Evolutionary conservation across 1,139 yeast genomes (phyloP), one percentile per base, ranked within the genome.

Genomic region (Suhomyces taliae): DNA sequence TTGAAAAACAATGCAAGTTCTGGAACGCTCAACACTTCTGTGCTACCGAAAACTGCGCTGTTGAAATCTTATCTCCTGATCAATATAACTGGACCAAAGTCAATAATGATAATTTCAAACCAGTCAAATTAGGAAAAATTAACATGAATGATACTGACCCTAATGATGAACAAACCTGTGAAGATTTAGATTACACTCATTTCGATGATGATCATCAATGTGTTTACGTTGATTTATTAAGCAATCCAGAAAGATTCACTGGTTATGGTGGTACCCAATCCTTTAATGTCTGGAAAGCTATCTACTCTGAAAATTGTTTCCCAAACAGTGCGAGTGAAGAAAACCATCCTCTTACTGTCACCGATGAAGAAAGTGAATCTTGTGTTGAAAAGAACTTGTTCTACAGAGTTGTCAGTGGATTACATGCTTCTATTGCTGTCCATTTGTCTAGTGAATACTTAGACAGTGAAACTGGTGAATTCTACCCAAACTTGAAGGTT

Each of bases 261-360:
- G 99, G 99, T 0, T 95, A 95, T 63, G 87, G 91, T 39, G 99
- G 99, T 33, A 81, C 85, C 45, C 97, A 93, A 61, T 90, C 97
- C 26, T 83, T 85, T 56, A 91, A 87, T 62, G 89, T 95, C 44
- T 95, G 99, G 99, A 76, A 84, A 40, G 90, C 95, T 50, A 90
- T 95, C 39, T 95, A 95, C 66, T 82, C 83, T 43, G 97, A 93
- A 60, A 90, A 91, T 71, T 90, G 97, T 65, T 91, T 91, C 69
- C 78, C 79, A 11, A 78, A 84, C 48, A 71, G 76, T 11, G 45
- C 48, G 8, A 37, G 36, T 6, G 46, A 40, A 15, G 49, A 46
- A 32, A 27, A 43, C 29, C 69, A 64, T 51, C 74, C 74, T 24
- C 68, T 71, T 73, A 65, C 73, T 27, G 61, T 64, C 69, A 52